A percentile compares a stretch with the other conserved stretches of the same genome.
Evolutionary conservation across 1,139 yeast genomes (phyloP).

Genomic region (Zygotorulaspora mrakii): DNA sequence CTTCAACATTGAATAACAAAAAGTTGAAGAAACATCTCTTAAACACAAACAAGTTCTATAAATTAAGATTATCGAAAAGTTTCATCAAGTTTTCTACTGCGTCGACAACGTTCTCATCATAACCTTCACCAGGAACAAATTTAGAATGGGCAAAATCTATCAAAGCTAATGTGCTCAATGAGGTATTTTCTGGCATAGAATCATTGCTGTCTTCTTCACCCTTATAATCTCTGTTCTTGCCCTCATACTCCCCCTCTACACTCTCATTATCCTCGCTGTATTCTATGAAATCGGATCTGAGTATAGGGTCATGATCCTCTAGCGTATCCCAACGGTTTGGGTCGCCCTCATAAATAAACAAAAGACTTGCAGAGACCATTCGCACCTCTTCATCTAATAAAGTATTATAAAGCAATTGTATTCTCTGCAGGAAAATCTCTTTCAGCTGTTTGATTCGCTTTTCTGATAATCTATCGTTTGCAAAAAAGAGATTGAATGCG

Average conservation of each 20-base stretch:
- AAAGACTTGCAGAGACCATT: slow-evolving; percentile 68
- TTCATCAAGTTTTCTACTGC: slow-evolving; percentile 63
- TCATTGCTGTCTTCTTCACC: no score
- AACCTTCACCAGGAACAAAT: slow-evolving; percentile 58
- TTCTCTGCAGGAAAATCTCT: slow-evolving; percentile 48
- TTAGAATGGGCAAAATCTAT: slow-evolving; percentile 92
- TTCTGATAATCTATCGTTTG: slow-evolving; percentile 35
- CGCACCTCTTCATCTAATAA: slow-evolving; percentile 60
- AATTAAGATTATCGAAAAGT: slow-evolving; percentile 38
- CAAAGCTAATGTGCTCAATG: slow-evolving; percentile 53
- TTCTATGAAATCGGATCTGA: slow-evolving; percentile 37
- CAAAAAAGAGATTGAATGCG: slow-evolving; percentile 55
- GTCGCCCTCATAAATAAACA: slow-evolving; percentile 74
- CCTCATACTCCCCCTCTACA: slow-evolving; percentile 15
- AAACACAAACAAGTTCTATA: background rate
- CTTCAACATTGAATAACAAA: background rate
- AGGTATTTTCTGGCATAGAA: slow-evolving; percentile 20
- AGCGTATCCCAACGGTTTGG: slow-evolving; percentile 44
- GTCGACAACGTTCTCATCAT: slow-evolving; percentile 62
- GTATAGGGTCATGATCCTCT: slow-evolving; percentile 41
- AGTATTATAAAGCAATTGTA: slow-evolving; percentile 63
- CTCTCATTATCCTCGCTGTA: slow-evolving; percentile 36
- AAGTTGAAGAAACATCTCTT: no score
- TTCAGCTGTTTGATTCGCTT: slow-evolving; percentile 39
- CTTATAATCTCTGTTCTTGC: background rate